Evolutionary conservation across 1,139 yeast genomes (phyloP).

Genomic region (Saccharomycopsis hybrid): DNA sequence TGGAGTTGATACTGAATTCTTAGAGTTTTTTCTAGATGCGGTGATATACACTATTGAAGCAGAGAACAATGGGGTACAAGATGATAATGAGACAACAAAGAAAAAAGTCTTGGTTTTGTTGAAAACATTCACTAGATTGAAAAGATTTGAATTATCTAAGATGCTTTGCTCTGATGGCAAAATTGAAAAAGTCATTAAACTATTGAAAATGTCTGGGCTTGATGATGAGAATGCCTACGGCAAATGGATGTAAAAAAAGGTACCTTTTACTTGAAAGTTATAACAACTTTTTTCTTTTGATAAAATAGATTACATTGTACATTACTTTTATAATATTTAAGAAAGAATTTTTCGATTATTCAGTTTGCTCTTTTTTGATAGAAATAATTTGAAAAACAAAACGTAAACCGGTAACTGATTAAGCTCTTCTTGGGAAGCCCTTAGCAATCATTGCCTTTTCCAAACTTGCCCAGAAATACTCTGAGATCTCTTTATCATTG

Average conservation of each 20-base stretch:
- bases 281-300: no score
- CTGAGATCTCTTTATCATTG: conserved; percentile 81
- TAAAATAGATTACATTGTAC: no score
- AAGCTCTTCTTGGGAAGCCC: conserved; percentile 33
- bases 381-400: no score
- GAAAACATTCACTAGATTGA: conserved; percentile 8
- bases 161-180: conserved; percentile 9
- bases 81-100: conserved; percentile 3
- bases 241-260: background rate
- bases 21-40: conserved; percentile 50
- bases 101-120: conserved; percentile 9
- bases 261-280: no score
- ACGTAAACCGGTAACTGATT: no score
- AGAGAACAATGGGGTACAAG: no score
- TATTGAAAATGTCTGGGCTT: background rate
- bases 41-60: conserved; percentile 26
- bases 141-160: conserved; percentile 6
- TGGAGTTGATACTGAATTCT: conserved; percentile 54
- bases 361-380: no score
- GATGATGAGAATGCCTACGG: background rate
- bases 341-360: no score
- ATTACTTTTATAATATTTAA: no score
- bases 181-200: background rate
- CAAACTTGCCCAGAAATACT: conserved; percentile 73
- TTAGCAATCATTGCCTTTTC: conserved; percentile 51